Conservation (phyloP, 345 rosid genomes). For the Eucalyptus rudis region DNA sequence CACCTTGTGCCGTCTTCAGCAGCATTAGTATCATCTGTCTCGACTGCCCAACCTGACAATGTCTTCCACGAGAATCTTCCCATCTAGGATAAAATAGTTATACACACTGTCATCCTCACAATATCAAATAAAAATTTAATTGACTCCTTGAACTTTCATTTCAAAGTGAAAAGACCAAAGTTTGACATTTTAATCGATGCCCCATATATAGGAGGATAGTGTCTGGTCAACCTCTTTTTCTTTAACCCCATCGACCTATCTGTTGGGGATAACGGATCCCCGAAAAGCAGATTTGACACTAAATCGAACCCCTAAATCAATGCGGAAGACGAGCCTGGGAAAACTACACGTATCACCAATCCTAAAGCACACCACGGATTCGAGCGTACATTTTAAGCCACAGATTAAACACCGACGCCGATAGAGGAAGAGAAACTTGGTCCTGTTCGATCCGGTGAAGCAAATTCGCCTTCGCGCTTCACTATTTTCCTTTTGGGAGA, state of each 20-base stretch:
- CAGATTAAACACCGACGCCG: too few relatives aligned
- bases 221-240: not conserved
- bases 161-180: not conserved
- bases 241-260: not conserved
- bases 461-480: too few relatives aligned
- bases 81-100: slow-evolving; percentile 27
- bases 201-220: not conserved
- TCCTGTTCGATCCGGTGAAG: too few relatives aligned
- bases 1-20: slow-evolving; percentile 7
- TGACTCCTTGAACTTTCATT: not conserved
- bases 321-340: too few relatives aligned
- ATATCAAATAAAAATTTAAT: not conserved
- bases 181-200: not conserved
- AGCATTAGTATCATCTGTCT: slow-evolving; percentile 34
- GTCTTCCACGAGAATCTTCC: slow-evolving; percentile 94
- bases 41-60: slow-evolving; percentile 69
- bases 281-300: too few relatives aligned
- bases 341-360: too few relatives aligned
- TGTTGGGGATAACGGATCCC: too few relatives aligned
- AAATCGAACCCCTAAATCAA: too few relatives aligned
- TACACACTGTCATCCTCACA: not conserved
- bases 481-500: too few relatives aligned
- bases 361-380: too few relatives aligned
- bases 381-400: too few relatives aligned
- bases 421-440: too few relatives aligned